Evolutionary conservation across 768 basidiomycete genomes (phyloP), one percentile per base, ranked within the genome.

Genomic region (Naganishia kalamii): DNA sequence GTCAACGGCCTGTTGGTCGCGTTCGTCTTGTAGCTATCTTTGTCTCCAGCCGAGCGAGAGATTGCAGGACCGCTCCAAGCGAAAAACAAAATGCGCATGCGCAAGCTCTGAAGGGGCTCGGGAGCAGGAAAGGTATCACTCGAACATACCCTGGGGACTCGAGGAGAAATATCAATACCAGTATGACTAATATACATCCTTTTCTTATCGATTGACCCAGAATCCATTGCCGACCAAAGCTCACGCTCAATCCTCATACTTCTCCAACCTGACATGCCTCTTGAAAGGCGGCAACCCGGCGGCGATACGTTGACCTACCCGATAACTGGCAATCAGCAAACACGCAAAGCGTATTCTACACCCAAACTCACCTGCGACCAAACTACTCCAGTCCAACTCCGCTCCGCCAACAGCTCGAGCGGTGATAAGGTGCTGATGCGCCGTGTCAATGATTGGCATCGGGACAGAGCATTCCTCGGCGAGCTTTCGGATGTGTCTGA

Each of bases 301-400:
- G 17, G 54, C 35, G 37, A 57, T 57, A n/a, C 54, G 37, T 37
- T 57, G 33, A 7, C 54, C 54, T 57, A 19, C 25, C n/a, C n/a
- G 29, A 27, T n/a, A 11, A 57, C 23, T n/a, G 32, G 37, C 1
- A 15, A 57, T 44, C 43, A 44, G 43, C 21, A 44, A 11, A 10
- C 43, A 10, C 7, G 43, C 11, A n/a, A 44, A n/a, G 43, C 12
- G 43, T 11, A 17, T 8, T 40, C 17, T 17, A 8, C 37, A 8
- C 10, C 37, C 10, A 25, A 23, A 41, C 43, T 85, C 82, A 3
- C 89, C 90, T 3, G 87, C 88, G 30, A 93, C 83, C 44, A 92
- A 75, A 0, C 86, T 85, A 67, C 87, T 88, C 90, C 90, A 93
- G 72, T 94, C 92, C 21, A 92, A 78, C 3, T 82, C 78, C 8